Conservation (phyloP, 192 early-diverging fungal genomes). For the Coemansia sp. region DNA sequence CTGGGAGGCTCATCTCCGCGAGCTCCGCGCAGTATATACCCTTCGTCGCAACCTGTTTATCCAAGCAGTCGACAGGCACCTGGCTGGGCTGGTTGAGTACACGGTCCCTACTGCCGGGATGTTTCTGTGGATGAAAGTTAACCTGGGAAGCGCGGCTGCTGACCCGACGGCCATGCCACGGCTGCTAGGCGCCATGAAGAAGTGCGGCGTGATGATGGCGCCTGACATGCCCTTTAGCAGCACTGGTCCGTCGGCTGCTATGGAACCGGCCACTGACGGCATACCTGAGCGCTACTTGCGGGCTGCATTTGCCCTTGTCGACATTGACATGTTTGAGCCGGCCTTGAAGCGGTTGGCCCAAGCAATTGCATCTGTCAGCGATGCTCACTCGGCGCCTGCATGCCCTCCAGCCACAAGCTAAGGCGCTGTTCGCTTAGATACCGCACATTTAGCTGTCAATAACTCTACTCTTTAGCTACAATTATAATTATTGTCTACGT, state of each 20-base stretch:
- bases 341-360: constrained; percentile 44
- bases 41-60: constrained; percentile 69
- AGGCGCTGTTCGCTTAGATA: neutral
- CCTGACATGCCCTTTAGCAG: constrained; percentile 44
- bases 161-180: constrained; percentile 32
- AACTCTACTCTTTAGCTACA: neutral
- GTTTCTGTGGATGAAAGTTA: constrained; percentile 84
- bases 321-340: constrained; percentile 50
- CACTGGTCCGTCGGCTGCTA: neutral
- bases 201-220: constrained; percentile 53
- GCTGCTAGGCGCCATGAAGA: constrained; percentile 44
- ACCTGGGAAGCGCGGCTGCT: constrained; percentile 30
- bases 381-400: neutral
- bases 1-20: constrained; percentile 69
- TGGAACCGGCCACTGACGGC: neutral
- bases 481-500: neutral
- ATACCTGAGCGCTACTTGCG: constrained; percentile 30
- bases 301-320: constrained; percentile 46
- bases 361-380: constrained; percentile 27
- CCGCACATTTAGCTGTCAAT: neutral
- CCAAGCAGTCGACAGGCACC: constrained; percentile 58
- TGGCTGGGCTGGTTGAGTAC: constrained; percentile 62
- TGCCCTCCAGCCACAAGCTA: too few species aligned
- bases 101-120: constrained; percentile 69
- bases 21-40: constrained; percentile 72